Conservation (phyloP, 2,329 filamentous ascomycete species). For the Alternaria metachromatica region DNA sequence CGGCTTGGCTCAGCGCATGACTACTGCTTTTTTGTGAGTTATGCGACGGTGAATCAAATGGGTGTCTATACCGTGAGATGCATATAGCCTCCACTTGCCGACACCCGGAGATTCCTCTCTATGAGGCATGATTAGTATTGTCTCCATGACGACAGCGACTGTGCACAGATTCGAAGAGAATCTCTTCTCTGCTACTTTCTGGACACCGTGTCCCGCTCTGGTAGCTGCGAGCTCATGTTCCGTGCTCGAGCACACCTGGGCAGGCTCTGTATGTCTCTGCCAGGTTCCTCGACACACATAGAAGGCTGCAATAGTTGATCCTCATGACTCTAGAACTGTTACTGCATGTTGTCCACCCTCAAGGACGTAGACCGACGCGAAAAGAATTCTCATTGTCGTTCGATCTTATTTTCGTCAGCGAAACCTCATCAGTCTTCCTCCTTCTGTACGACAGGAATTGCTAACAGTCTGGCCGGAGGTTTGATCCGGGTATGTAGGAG, state of each 20-base stretch:
- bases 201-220: fast-evolving
- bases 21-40: neutral
- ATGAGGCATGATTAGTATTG: neutral
- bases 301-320: neutral
- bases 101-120: neutral
- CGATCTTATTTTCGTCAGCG: neutral
- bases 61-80: neutral
- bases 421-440: neutral
- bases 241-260: neutral
- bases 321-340: neutral
- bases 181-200: fast-evolving
- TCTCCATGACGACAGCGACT: neutral
- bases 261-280: no score
- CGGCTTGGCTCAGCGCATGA: neutral
- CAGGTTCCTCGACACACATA: fast-evolving
- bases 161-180: fast-evolving
- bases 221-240: neutral
- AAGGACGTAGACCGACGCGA: neutral
- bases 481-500: neutral
- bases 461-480: neutral
- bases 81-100: neutral
- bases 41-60: neutral
- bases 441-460: neutral
- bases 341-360: fast-evolving
- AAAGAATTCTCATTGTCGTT: fast-evolving